Conservation (phyloP, 345 rosid species). For the thale cress (Arabidopsis thaliana) region DNA sequence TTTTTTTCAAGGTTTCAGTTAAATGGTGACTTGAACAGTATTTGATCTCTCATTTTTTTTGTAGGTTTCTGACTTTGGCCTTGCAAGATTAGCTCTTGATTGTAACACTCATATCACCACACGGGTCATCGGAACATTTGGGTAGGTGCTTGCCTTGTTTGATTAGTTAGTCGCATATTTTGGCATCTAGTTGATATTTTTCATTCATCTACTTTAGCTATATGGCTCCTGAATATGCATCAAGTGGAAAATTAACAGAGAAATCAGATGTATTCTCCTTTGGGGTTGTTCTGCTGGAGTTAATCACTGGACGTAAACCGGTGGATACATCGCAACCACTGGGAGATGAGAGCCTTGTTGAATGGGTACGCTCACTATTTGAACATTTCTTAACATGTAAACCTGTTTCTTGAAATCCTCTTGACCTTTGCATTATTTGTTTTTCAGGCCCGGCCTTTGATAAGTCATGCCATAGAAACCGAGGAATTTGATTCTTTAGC, state of each 20-base stretch:
- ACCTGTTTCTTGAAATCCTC: background rate
- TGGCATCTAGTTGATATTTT: background rate
- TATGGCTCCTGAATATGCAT: conserved; percentile 99
- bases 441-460: conserved; percentile 83
- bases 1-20: conserved; percentile 15
- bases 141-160: conserved; percentile 53
- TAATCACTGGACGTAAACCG: conserved; percentile 93
- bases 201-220: conserved; percentile 56
- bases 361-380: conserved; percentile 66
- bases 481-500: conserved; percentile 65
- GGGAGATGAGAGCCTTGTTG: conserved; percentile 96
- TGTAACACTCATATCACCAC: conserved; percentile 89
- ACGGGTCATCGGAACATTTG: conserved; percentile 97
- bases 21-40: conserved; percentile 31
- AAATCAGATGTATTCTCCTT: conserved; percentile 95
- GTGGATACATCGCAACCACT: conserved; percentile 86
- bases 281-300: conserved; percentile 95
- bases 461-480: conserved; percentile 74
- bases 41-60: conserved; percentile 22
- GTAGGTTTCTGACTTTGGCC: conserved; percentile 99
- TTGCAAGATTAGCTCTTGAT: conserved; percentile 91
- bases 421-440: background rate
- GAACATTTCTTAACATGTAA: background rate
- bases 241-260: conserved; percentile 92
- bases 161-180: background rate